Conservation (phyloP, 116 monocot genomes). For the Trichopus zeylanicus region DNA sequence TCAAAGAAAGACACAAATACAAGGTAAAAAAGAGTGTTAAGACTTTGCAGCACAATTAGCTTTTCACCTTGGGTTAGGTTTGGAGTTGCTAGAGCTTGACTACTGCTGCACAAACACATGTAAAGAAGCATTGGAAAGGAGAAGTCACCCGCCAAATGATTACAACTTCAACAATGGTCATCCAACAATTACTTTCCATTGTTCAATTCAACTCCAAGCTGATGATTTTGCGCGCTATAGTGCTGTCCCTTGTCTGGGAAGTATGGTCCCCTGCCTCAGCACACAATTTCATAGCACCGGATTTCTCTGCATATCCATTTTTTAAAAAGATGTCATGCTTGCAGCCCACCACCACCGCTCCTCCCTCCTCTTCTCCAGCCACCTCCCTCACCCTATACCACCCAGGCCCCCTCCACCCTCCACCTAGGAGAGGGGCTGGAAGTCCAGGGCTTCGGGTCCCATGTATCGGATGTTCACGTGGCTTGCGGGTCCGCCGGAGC, state of each 20-base stretch:
- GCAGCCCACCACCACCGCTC: not conserved
- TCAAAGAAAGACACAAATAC: not conserved
- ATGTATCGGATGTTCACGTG: not conserved
- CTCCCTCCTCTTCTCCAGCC: not conserved
- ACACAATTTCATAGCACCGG: not conserved
- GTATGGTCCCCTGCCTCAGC: not conserved
- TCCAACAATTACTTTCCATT: not conserved
- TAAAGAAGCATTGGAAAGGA: not conserved
- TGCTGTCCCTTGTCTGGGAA: not conserved
- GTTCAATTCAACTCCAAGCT: not conserved
- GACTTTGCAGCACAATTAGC: not conserved
- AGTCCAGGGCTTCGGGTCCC: not conserved
- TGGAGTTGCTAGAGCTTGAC: constrained; percentile 1
- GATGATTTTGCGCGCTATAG: not conserved
- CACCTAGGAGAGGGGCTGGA: too few relatives aligned
- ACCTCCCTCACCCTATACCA: not conserved
- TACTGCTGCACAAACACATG: not conserved
- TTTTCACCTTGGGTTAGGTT: not conserved
- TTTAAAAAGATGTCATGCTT: constrained; percentile 2
- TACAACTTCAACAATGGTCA: not conserved
- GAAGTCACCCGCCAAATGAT: not conserved
- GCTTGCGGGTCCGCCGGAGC: not conserved
- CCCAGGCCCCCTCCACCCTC: not conserved
- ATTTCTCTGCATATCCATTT: not conserved
- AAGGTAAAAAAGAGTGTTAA: not conserved